phyloP scores from a whole-genome alignment of 257 asterid species.

The Galeopsis tetrahit region DNA sequence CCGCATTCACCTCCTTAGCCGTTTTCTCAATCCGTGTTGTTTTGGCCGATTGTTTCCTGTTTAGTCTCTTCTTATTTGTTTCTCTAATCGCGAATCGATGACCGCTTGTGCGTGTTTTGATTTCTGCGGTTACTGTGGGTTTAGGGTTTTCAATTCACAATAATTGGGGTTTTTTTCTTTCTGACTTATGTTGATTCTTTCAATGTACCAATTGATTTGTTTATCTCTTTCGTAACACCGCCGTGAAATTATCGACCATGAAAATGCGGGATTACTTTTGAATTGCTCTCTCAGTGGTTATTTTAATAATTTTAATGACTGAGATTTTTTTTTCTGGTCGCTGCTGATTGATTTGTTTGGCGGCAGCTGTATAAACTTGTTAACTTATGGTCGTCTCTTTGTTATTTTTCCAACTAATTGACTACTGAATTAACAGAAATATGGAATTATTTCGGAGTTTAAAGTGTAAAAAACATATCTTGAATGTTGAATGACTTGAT shows the following conservation, averaged over 20 bases:
- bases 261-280: conserved; percentile 14
- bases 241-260: neutral
- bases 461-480: neutral
- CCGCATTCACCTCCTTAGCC: conserved; percentile 30
- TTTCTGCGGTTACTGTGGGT: conserved; percentile 42
- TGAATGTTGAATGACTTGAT: neutral
- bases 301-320: neutral
- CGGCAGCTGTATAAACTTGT: neutral
- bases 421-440: neutral
- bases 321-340: neutral
- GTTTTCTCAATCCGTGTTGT: neutral
- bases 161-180: neutral
- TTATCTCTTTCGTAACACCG: neutral
- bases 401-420: neutral
- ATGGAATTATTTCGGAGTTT: neutral
- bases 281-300: neutral
- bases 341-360: neutral
- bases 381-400: neutral
- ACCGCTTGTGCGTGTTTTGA: conserved; percentile 13
- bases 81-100: conserved; percentile 23
- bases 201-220: neutral
- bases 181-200: conserved; percentile 13
- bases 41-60: neutral
- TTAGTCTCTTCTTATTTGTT: neutral
- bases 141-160: conserved; percentile 51